Conservation (phyloP, 371 early-diverging fungal genomes). For the Haplosporangium sp. region DNA sequence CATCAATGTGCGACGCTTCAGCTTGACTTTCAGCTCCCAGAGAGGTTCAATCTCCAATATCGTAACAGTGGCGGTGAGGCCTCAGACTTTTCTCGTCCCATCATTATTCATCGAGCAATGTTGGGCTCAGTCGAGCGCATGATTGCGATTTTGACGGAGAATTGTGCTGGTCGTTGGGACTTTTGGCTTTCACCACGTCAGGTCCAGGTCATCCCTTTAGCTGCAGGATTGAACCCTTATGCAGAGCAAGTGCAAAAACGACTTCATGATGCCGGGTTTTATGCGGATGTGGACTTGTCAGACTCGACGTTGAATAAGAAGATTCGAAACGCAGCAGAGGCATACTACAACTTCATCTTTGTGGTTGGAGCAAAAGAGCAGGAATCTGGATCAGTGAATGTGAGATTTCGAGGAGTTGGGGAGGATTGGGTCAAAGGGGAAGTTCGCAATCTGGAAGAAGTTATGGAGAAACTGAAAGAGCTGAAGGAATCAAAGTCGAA, state of each 20-base stretch:
- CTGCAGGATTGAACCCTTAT: slow-evolving; percentile 68
- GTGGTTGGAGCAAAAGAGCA: slow-evolving; percentile 95
- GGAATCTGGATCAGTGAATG: slow-evolving; percentile 86
- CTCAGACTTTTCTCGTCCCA: slow-evolving; percentile 83
- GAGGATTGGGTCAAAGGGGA: slow-evolving; percentile 77
- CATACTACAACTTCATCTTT: slow-evolving; percentile 91
- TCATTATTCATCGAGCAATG: slow-evolving; percentile 99
- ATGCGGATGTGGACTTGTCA: slow-evolving; percentile 87
- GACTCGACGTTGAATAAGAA: slow-evolving; percentile 96
- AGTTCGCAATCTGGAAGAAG: slow-evolving; percentile 54
- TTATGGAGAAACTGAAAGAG: slow-evolving; percentile 61
- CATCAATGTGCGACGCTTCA: slow-evolving; percentile 99
- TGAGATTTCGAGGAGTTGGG: slow-evolving; percentile 87
- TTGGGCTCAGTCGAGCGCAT: slow-evolving; percentile 98
- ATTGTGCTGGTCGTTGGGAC: slow-evolving; percentile 97
- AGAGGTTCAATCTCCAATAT: slow-evolving; percentile 92
- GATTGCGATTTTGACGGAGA: slow-evolving; percentile 98
- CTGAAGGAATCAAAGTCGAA: slow-evolving; percentile 68
- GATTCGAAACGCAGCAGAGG: slow-evolving; percentile 83
- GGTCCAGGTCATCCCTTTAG: slow-evolving; percentile 89
- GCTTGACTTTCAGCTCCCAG: slow-evolving; percentile 96
- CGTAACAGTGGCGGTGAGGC: slow-evolving; percentile 65
- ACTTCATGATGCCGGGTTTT: slow-evolving; percentile 77
- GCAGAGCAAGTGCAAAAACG: slow-evolving; percentile 65
- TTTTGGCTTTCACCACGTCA: slow-evolving; percentile 99